Conservation (phyloP, 164 flowering plant genomes). For the Vitis rotundifolia region DNA sequence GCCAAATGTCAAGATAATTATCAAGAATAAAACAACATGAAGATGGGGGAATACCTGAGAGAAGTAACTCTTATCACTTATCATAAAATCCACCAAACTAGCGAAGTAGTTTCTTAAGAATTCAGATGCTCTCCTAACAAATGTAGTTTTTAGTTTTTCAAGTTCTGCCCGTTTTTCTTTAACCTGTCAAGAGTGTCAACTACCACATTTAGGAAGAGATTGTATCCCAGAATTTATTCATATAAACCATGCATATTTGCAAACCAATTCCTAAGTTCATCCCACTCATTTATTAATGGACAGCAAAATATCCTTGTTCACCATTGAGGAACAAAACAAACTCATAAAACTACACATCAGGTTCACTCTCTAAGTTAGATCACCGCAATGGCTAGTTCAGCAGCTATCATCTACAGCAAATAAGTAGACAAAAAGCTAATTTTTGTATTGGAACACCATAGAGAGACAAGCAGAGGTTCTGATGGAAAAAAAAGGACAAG, state of each 20-base stretch:
- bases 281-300: too few species aligned
- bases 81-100: constrained; percentile 98
- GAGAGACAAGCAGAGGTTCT: too few species aligned
- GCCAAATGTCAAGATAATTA: background rate
- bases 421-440: too few species aligned
- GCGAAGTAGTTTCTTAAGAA: constrained; percentile 93
- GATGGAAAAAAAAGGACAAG: too few species aligned
- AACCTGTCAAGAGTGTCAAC: constrained; percentile 51
- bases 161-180: constrained; percentile 91
- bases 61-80: constrained; percentile 93
- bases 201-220: background rate
- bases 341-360: too few species aligned
- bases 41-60: constrained; percentile 65
- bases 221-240: background rate
- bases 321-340: too few species aligned
- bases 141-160: constrained; percentile 73
- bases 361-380: too few species aligned
- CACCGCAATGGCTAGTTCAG: too few species aligned
- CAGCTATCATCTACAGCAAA: too few species aligned
- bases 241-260: background rate
- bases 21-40: constrained; percentile 4
- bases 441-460: too few species aligned
- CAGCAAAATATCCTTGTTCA: too few species aligned
- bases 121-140: constrained; percentile 94
- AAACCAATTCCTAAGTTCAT: background rate